phyloP scores from a whole-genome alignment of 1,139 yeast species.

The Ogataea hybrid region DNA sequence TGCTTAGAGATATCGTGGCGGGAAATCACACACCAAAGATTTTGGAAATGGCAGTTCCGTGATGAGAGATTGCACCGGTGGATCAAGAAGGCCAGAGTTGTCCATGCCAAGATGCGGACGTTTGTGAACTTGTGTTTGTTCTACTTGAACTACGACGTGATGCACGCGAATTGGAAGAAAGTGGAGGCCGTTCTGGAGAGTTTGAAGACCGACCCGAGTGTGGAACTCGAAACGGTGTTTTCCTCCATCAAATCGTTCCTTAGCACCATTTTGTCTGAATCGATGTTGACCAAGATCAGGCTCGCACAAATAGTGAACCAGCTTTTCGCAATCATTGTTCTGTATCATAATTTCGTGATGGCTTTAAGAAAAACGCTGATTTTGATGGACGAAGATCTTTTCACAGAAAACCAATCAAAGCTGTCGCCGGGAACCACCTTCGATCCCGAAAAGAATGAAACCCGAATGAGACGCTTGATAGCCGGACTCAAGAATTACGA shows the following conservation, averaged over 20 bases:
- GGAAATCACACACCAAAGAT: too few relatives aligned
- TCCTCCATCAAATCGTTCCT: constrained; percentile 54
- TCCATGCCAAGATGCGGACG: constrained; percentile 62
- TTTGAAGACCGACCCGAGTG: constrained; percentile 27
- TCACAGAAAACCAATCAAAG: constrained; percentile 38
- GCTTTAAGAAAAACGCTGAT: too few relatives aligned
- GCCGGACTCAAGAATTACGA: constrained; percentile 51
- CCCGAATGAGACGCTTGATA: constrained; percentile 45
- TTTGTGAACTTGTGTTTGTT: constrained; percentile 56
- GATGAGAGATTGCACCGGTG: constrained; percentile 48
- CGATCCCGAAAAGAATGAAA: constrained; percentile 40
- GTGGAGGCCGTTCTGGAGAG: constrained; percentile 35
- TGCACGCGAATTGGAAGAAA: constrained; percentile 52
- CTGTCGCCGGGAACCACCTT: constrained; percentile 38
- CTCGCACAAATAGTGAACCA: constrained; percentile 48
- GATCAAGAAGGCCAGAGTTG: constrained; percentile 54
- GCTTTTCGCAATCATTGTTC: constrained; percentile 46
- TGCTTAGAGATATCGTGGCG: constrained; percentile 69
- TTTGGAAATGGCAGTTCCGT: constrained; percentile 58
- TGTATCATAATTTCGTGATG: constrained; percentile 55
- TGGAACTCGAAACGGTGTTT: constrained; percentile 53
- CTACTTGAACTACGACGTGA: constrained; percentile 59
- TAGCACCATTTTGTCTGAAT: constrained; percentile 64
- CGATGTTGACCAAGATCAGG: constrained; percentile 62
- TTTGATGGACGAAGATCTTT: constrained; percentile 47